Conservation (phyloP, 768 basidiomycete species). For the Pleurotus giganteus region DNA sequence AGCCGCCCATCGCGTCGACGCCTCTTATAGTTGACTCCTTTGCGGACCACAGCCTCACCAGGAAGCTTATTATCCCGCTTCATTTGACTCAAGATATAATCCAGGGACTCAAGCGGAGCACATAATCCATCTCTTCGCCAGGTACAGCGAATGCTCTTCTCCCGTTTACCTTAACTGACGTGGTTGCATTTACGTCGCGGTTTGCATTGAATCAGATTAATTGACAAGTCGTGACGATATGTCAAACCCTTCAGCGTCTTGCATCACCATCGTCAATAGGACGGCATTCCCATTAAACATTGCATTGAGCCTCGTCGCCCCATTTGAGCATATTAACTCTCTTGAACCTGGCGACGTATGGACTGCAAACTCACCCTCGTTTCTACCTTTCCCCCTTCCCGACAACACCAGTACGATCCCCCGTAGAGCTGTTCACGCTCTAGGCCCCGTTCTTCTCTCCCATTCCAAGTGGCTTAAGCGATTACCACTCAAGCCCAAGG, state of each 20-base stretch:
- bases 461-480: conserved; percentile 9
- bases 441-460: not conserved
- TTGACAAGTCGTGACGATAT: not conserved
- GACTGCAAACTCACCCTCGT: conserved; percentile 8
- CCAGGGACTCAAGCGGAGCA: not conserved
- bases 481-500: conserved; percentile 1
- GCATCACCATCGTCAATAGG: conserved; percentile 9
- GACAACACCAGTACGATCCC: not conserved
- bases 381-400: not conserved
- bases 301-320: conserved; percentile 8
- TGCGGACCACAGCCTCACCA: conserved; percentile 7
- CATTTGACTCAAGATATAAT: not conserved
- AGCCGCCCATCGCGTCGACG: not conserved
- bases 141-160: not conserved
- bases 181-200: not conserved
- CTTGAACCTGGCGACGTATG: conserved; percentile 12
- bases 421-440: not conserved
- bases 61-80: not conserved
- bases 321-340: conserved; percentile 9
- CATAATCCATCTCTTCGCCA: not conserved
- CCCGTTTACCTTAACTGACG: not conserved
- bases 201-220: not conserved
- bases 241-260: conserved; percentile 2
- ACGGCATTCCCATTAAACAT: conserved; percentile 14
- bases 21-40: conserved; percentile 3